Percentiles rank a stretch among this genome's conserved stretches.
Evolutionary conservation across 108 stramenopile species (phyloP).

Genomic region (Skeletonema potamos): DNA sequence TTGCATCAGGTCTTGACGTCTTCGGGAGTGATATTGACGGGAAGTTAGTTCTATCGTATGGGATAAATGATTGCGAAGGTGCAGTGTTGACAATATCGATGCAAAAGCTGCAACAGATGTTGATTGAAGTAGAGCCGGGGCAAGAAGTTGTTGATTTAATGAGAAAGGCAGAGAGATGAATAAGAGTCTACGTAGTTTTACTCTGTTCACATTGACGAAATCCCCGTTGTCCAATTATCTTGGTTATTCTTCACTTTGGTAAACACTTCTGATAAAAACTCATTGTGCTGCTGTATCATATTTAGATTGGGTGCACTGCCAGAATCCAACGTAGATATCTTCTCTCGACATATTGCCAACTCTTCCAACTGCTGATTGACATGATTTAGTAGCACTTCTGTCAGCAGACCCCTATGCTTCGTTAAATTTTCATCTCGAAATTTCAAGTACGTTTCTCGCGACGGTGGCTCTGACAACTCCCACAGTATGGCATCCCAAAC

Average conservation of each 20-base stretch:
- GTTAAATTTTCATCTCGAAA: neutral
- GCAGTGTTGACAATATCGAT: conserved; percentile 35
- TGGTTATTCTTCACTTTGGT: too few relatives aligned
- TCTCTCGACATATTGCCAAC: neutral
- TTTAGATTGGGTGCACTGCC: neutral
- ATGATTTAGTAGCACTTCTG: neutral
- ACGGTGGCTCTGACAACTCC: neutral
- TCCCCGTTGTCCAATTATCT: too few relatives aligned
- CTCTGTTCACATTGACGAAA: neutral
- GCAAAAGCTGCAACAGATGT: conserved; percentile 29
- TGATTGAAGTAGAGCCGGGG: conserved; percentile 39
- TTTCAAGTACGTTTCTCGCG: neutral
- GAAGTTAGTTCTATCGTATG: conserved; percentile 41
- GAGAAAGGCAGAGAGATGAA: conserved; percentile 2
- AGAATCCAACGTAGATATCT: neutral
- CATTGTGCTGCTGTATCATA: neutral
- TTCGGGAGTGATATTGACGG: conserved; percentile 45
- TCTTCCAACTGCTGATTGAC: neutral
- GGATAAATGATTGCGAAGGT: conserved; percentile 57
- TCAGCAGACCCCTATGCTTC: neutral
- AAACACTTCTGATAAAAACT: neutral
- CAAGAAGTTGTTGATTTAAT: conserved; percentile 73
- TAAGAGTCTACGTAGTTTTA: neutral
- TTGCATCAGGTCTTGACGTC: conserved; percentile 74
- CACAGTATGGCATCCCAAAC: neutral